Evolutionary conservation across 352 stramenopile genomes (phyloP).

Genomic region (Phytophthora lateralis): DNA sequence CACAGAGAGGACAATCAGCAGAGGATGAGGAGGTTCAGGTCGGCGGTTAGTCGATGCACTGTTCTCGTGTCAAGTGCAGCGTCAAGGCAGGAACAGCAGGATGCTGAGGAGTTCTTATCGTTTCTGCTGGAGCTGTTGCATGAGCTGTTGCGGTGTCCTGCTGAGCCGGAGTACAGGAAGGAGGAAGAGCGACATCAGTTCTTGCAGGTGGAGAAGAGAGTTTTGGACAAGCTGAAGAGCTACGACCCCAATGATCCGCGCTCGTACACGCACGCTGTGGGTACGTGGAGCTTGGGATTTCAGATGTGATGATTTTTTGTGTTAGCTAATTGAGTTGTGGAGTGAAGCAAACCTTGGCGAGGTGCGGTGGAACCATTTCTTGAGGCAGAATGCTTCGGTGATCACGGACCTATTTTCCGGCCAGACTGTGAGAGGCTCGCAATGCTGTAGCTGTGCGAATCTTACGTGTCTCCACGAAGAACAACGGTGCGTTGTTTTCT

Average conservation of each 20-base stretch:
- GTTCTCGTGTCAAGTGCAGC: constrained; percentile 45
- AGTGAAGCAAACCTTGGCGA: constrained; percentile 56
- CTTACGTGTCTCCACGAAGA: constrained; percentile 80
- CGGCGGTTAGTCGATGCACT: constrained; percentile 50
- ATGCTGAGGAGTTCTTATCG: constrained; percentile 80
- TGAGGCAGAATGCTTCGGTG: constrained; percentile 64
- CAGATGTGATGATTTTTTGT: not conserved
- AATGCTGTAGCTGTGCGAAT: constrained; percentile 75
- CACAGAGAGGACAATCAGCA: constrained; percentile 31
- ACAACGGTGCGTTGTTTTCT: constrained; percentile 24
- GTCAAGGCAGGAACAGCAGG: constrained; percentile 73
- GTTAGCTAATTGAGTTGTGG: constrained; percentile 1
- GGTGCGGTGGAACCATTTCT: constrained; percentile 61
- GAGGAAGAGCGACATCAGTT: constrained; percentile 35
- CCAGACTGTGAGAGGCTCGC: constrained; percentile 79
- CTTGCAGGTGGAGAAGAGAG: constrained; percentile 24
- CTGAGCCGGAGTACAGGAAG: constrained; percentile 11
- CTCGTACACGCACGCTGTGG: constrained; percentile 65
- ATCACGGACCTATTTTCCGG: constrained; percentile 75
- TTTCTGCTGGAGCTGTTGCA: constrained; percentile 76
- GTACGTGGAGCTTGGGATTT: constrained; percentile 37
- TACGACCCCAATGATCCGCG: constrained; percentile 49
- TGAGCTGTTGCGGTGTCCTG: constrained; percentile 45
- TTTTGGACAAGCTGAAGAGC: constrained; percentile 32
- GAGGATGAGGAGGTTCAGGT: constrained; percentile 33